Percentiles rank a stretch among this genome's conserved stretches.
phyloP scores from a whole-genome alignment of 169 alveolate species.

The Fabrea salina region DNA sequence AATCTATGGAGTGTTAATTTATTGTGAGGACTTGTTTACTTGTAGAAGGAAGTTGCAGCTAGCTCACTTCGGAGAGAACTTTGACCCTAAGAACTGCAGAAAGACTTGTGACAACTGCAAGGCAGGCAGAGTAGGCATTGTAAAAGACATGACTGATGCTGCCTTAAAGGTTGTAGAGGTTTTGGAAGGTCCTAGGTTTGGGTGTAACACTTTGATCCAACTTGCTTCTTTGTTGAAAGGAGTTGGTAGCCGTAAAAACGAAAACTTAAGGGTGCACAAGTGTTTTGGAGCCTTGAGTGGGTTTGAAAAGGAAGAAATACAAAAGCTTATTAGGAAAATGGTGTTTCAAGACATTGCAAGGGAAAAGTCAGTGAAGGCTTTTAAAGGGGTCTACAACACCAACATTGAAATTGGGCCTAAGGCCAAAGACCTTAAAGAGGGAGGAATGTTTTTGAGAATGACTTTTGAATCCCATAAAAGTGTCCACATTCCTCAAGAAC shows the following conservation, averaged over 20 bases:
- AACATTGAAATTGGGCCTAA: constrained; percentile 23
- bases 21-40: constrained; percentile 79
- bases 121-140: constrained; percentile 32
- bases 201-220: constrained; percentile 5
- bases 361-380: constrained; percentile 18
- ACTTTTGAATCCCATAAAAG: not conserved
- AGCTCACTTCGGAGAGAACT: constrained; percentile 81
- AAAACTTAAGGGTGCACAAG: not conserved
- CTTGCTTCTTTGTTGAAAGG: constrained; percentile 16
- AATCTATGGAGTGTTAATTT: constrained; percentile 63
- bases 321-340: not conserved
- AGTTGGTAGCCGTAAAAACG: not conserved
- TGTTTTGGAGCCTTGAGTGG: not conserved
- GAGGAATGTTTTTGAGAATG: not conserved
- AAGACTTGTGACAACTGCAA: constrained; percentile 62
- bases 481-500: not conserved
- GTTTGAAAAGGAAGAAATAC: not conserved
- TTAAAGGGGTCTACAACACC: not conserved
- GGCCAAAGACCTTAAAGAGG: not conserved
- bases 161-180: constrained; percentile 16
- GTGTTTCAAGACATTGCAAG: not conserved
- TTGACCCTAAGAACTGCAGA: constrained; percentile 63
- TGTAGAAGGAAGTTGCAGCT: constrained; percentile 82
- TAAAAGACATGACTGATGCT: constrained; percentile 47
- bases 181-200: not conserved